phyloP scores from a whole-genome alignment of 192 early-diverging fungal species.

The Pilobolus umbonatus region DNA sequence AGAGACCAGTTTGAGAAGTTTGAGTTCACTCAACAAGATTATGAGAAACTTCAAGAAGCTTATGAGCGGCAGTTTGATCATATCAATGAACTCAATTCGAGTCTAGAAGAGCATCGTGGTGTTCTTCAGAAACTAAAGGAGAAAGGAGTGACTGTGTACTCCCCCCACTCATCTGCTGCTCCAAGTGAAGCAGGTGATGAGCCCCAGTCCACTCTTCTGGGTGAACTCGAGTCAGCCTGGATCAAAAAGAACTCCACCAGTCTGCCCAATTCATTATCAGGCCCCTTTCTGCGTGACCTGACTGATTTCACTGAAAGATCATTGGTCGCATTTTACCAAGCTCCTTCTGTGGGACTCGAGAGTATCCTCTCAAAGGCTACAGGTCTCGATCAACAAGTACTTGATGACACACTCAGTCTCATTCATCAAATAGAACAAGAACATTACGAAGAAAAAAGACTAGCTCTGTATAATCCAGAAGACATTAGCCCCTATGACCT shows the following conservation, averaged over 20 bases:
- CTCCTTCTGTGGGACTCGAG: constrained; percentile 10
- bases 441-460: constrained; percentile 5
- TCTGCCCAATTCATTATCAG: neutral
- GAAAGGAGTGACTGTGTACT: constrained; percentile 9
- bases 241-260: constrained; percentile 20
- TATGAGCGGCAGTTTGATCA: constrained; percentile 33
- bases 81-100: constrained; percentile 29
- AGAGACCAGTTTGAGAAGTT: constrained; percentile 34
- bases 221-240: constrained; percentile 51
- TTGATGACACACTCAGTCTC: constrained; percentile 21
- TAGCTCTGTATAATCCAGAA: neutral
- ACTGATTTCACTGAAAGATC: constrained; percentile 23
- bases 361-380: constrained; percentile 15
- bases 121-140: constrained; percentile 26
- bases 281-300: constrained; percentile 6
- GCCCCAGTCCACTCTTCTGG: constrained; percentile 24
- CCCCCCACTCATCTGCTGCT: constrained; percentile 18
- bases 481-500: neutral
- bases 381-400: constrained; percentile 7
- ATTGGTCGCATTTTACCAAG: constrained; percentile 16
- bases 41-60: constrained; percentile 24
- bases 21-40: constrained; percentile 24
- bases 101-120: constrained; percentile 37
- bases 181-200: constrained; percentile 13
- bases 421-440: constrained; percentile 15